Base-by-base conservation (phyloP, 257 asterid species). In the Fraxinus excelsior region DNA sequence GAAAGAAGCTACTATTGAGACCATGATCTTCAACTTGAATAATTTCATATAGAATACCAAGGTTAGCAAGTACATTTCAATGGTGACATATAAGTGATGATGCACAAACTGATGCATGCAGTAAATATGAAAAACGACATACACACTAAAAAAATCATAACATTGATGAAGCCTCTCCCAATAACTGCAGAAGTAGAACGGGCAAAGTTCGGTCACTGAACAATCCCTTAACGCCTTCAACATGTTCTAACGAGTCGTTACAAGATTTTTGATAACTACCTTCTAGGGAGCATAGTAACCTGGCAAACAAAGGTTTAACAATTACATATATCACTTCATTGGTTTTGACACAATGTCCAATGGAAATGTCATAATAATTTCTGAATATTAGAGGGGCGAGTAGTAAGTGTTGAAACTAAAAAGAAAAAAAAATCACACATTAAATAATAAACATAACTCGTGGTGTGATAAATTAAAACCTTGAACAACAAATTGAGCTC, bases 91-190 rank as follows among this genome's bases (percentile, higher is more conserved):
- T 12, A 46, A 11, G 14, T 46, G 56, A 46, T 14, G 3, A 12
- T 35, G 40, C 40, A 12, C 60, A 70, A 72, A 46, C 21, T 67
- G 79, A 44, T 75, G 76, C 71, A 71, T 35, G 38, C 71, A 31
- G 76, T 25, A 76, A 26, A 71, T 66, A 26, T 26, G 28, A 72
- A 74, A 26, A 51, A 49, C n/a, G 51, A 26, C 51, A 19, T 28
- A 74, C 6, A 65, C 49, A 29, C 34, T 34, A 58, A 73, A 82
- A 49, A 31, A 68, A 10, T 4, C 28, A 74, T 74, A 74, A 91
- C 97, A 92, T 91, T 96, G 51, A 90, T 80, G 78, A 90, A 91
- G 74, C 97, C 97, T 86, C 97, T 86, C 74, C 97, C 97, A 58
- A 77, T 72, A 18, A 84, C 82, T 53, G 83, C 89, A 31, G 97